Conservation (phyloP, 805 yeast genomes). For the Wickerhamiella hasegawae region DNA sequence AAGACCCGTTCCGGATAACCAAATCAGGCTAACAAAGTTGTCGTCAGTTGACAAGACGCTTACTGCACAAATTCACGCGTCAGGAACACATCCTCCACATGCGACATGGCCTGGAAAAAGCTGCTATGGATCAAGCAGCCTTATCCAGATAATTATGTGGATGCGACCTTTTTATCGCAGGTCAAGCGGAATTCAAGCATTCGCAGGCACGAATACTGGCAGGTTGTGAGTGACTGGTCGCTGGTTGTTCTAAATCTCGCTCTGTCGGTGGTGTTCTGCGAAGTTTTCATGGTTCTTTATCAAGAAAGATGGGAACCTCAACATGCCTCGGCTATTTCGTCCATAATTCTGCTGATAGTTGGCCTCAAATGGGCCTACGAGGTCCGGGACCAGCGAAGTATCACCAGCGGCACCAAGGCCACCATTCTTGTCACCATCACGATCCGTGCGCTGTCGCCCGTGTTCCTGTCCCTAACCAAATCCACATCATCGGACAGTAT, state of each 20-base stretch:
- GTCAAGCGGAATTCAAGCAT: constrained; percentile 64
- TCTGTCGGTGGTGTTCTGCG: constrained; percentile 43
- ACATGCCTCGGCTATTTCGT: constrained; percentile 13
- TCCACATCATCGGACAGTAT: constrained; percentile 88
- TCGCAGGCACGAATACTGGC: constrained; percentile 43
- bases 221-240: constrained; percentile 55
- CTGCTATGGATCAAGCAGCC: constrained; percentile 72
- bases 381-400: constrained; percentile 2
- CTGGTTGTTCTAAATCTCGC: constrained; percentile 51
- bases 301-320: constrained; percentile 18
- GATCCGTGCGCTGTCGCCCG: constrained; percentile 71
- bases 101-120: constrained; percentile 67
- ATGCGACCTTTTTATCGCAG: constrained; percentile 63
- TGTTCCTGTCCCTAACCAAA: constrained; percentile 69
- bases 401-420: constrained; percentile 35
- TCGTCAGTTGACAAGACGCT: too few species aligned
- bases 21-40: too few species aligned
- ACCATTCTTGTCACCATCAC: constrained; percentile 52
- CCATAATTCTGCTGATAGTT: constrained; percentile 8
- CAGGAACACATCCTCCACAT: too few species aligned
- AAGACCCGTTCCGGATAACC: too few species aligned
- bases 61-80: too few species aligned
- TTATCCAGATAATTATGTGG: constrained; percentile 86
- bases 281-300: constrained; percentile 47
- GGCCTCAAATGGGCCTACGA: constrained; percentile 16